Base-by-base conservation (phyloP, 139 green algal genomes). In the Monoraphidium neglectum region DNA sequence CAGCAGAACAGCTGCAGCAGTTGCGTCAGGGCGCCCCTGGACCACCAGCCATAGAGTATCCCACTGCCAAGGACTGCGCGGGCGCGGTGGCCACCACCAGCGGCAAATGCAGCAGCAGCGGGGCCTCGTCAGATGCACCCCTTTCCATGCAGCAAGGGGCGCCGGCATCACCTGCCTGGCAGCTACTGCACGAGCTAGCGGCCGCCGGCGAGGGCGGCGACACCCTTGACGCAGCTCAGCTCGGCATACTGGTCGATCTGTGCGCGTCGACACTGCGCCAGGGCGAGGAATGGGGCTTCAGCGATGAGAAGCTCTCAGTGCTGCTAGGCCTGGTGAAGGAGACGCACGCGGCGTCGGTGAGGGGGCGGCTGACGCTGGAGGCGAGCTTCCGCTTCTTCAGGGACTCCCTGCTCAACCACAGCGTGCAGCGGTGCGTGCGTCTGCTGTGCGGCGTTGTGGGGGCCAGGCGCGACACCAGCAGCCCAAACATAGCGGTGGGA, bases 251-350 rank as follows among this genome's bases (percentile, higher is more conserved):
- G 43, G 12, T 51, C 56, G 23, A 63, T 10, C 56, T 35, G 5
- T 35, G 56, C 24, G 24, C 10, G 10, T 13, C 12, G 56, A 15
- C 56, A 13, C 23, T 63, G 43, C 8, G 8, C 43, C 43, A 51
- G 43, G 43, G 43, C 43, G 47, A 80, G 73, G 56, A 63, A 28
- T 67, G 77, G 40, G 53, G 68, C 18, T 70, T 92, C 28, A 62
- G 68, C 1, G 77, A 88, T 63, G 87, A 90, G 46, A 86, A 90
- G 81, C 79, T 89, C 13, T 91, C 84, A 10, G 79, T 62, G 6
- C 72, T 92, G 21, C 82, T 94, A 60, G 86, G 86, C 33, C 84
- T 92, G 32, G 79, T 92, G 5, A 90, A 90, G 63, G 71, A 56
- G 12, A 78, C 88, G 30, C 89, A 92, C 68, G 43, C 51, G 0